Conservation (phyloP, 179 eudicot species). For the Heliamphora ciliata region DNA sequence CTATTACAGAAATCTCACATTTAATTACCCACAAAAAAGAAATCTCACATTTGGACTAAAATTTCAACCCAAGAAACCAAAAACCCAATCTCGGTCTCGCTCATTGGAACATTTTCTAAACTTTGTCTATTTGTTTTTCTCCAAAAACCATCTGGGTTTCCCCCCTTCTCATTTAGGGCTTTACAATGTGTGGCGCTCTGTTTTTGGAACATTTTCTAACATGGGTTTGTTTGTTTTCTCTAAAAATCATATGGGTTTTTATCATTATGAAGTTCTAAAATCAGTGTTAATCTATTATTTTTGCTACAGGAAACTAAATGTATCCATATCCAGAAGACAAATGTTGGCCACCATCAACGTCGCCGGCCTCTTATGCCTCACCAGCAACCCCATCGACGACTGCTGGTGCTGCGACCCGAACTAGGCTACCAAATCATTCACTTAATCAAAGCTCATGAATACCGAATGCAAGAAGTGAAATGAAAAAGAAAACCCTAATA, state of each 20-base stretch:
- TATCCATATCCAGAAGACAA: slow-evolving; percentile 54
- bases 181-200: too few relatives aligned
- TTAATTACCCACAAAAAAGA: background rate
- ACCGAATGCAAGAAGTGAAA: too few relatives aligned
- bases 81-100: background rate
- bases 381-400: slow-evolving; percentile 91
- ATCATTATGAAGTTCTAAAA: background rate
- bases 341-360: slow-evolving; percentile 22
- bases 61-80: background rate
- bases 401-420: slow-evolving; percentile 87
- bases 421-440: slow-evolving; percentile 44
- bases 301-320: slow-evolving; percentile 57
- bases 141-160: background rate
- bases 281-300: slow-evolving; percentile 2
- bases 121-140: background rate
- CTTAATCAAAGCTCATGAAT: too few relatives aligned
- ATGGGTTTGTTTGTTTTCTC: background rate
- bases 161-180: background rate
- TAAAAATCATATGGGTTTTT: background rate
- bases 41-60: too few relatives aligned
- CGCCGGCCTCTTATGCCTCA: slow-evolving; percentile 36
- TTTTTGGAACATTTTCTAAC: too few relatives aligned
- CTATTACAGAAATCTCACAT: background rate
- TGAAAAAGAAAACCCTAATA: too few relatives aligned
- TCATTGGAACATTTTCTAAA: slow-evolving; percentile 7